phyloP scores from a whole-genome alignment of 257 asterid genomes.

The Gentiana straminea region DNA sequence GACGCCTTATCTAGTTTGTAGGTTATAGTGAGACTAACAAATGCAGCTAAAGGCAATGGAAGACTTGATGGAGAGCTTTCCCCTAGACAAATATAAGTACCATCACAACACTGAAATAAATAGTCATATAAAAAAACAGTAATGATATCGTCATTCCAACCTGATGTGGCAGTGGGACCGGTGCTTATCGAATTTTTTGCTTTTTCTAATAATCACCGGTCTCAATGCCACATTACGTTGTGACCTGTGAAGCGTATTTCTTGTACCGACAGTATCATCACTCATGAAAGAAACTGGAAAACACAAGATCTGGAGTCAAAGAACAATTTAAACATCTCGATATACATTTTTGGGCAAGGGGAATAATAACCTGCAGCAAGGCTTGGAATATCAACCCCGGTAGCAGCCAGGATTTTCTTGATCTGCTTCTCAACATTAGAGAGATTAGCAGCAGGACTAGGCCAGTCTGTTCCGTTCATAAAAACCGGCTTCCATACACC shows the following conservation, averaged over 20 bases:
- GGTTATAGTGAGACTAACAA: conserved; percentile 94
- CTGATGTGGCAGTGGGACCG: no score
- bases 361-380: conserved; percentile 71
- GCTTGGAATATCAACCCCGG: conserved; percentile 96
- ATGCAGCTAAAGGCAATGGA: conserved; percentile 96
- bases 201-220: no score
- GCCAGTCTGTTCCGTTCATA: conserved; percentile 99
- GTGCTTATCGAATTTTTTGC: no score
- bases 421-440: conserved; percentile 85
- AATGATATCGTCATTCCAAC: no score
- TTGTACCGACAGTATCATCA: no score
- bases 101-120: conserved; percentile 1
- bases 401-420: conserved; percentile 84
- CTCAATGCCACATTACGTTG: no score
- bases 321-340: no score
- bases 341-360: not conserved
- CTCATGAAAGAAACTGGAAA: no score
- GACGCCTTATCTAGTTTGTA: conserved; percentile 91
- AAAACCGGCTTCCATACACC: conserved; percentile 93
- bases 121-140: conserved; percentile 3
- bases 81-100: conserved; percentile 31
- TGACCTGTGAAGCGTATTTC: no score
- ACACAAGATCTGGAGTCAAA: no score
- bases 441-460: conserved; percentile 94
- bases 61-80: conserved; percentile 80